These are phyloP conservation scores for Rhazya stricta DNA, from an alignment of 257 asterid species.

Conservation along the genomic window DNA sequence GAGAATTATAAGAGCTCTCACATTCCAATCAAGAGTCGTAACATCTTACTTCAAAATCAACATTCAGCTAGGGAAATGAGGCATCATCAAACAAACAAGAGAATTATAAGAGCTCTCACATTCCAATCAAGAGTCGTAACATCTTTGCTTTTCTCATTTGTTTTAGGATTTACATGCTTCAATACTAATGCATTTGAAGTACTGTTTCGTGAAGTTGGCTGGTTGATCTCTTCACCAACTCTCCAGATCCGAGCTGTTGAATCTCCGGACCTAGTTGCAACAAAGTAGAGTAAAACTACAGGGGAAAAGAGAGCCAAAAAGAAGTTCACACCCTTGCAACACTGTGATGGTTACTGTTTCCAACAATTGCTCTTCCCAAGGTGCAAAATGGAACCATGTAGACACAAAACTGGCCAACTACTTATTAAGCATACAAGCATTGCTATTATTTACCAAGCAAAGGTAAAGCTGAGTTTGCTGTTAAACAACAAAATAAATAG, in stretches of 20 bases:
- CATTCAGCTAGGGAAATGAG: not conserved
- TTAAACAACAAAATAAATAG: not conserved
- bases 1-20: slow-evolving; percentile 19
- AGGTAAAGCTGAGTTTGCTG: not conserved
- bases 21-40: slow-evolving; percentile 36
- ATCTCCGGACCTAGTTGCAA: slow-evolving; percentile 29
- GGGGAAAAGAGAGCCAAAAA: not conserved
- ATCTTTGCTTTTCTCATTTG: slow-evolving; percentile 28
- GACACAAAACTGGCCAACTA: not conserved
- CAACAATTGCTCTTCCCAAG: not conserved
- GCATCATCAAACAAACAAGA: slow-evolving; percentile 6
- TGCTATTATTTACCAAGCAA: not conserved
- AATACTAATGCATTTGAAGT: slow-evolving; percentile 15
- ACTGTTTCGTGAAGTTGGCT: slow-evolving; percentile 13
- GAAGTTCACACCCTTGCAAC: not conserved
- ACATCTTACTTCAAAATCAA: slow-evolving; percentile 17
- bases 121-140: slow-evolving; percentile 37
- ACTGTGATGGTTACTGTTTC: not conserved
- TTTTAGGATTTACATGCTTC: slow-evolving; percentile 25
- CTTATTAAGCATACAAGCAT: not conserved
- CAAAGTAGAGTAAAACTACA: not conserved
- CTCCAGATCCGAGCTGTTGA: slow-evolving; percentile 37
- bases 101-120: slow-evolving; percentile 23
- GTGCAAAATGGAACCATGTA: not conserved
- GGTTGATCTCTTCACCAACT: slow-evolving; percentile 17